These are phyloP conservation scores for Colletotrichum acutatum DNA, from an alignment of 2,329 filamentous ascomycete species.

Conservation along the genomic window DNA sequence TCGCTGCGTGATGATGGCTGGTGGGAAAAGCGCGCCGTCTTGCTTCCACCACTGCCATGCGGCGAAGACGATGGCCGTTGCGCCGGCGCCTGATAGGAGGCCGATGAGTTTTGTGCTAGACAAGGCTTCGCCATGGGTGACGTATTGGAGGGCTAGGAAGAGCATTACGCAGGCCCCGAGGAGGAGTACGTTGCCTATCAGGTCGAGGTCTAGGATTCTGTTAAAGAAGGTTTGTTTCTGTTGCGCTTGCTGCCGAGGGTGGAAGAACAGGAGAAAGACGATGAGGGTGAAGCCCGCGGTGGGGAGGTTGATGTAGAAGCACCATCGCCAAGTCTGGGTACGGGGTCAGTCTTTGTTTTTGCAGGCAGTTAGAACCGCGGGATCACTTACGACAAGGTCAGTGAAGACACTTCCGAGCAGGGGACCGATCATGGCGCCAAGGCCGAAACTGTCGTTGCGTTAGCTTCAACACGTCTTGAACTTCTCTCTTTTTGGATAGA, in stretches of 20 bases:
- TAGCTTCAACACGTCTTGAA: neutral
- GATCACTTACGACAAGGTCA: slow-evolving; percentile 44
- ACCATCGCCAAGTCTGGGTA: slow-evolving; percentile 38
- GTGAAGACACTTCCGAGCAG: slow-evolving; percentile 50
- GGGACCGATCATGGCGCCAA: slow-evolving; percentile 48
- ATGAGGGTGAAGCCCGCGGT: slow-evolving; percentile 44
- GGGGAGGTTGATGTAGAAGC: slow-evolving; percentile 36
- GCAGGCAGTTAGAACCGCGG: too few relatives aligned
- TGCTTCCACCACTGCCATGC: slow-evolving; percentile 56
- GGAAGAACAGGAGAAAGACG: slow-evolving; percentile 41
- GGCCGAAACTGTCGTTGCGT: slow-evolving; percentile 43
- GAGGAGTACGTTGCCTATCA: slow-evolving; percentile 56
- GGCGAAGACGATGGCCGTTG: slow-evolving; percentile 46
- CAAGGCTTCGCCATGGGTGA: slow-evolving; percentile 57
- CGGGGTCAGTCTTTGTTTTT: slow-evolving; percentile 14
- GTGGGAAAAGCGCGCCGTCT: slow-evolving; percentile 56
- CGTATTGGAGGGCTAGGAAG: slow-evolving; percentile 60
- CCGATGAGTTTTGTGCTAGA: slow-evolving; percentile 55
- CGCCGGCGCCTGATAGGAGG: slow-evolving; percentile 41
- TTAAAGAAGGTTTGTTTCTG: slow-evolving; percentile 37
- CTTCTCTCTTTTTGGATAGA: neutral
- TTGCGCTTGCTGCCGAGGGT: slow-evolving; percentile 42
- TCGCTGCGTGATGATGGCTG: slow-evolving; percentile 54
- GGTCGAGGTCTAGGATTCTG: slow-evolving; percentile 45
- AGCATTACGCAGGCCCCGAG: slow-evolving; percentile 56